Evolutionary conservation across 768 basidiomycete species (phyloP).

Genomic region (Kwoniella heveanensis): DNA sequence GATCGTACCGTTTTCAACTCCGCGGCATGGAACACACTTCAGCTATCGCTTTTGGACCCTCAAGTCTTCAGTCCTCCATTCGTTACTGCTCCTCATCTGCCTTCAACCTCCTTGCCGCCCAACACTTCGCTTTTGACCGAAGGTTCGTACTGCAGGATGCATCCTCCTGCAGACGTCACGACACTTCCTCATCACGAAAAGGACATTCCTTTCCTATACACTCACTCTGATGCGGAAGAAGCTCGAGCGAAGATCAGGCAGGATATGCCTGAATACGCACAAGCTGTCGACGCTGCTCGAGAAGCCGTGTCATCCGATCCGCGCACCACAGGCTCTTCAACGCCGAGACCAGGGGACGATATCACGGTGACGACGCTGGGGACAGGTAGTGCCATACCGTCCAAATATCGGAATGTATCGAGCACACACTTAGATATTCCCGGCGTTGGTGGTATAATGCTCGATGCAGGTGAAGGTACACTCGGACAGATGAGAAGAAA

Average conservation of each 20-base stretch:
- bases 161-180: constrained; percentile 29
- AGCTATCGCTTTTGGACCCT: constrained; percentile 70
- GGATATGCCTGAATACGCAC: constrained; percentile 55
- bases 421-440: constrained; percentile 78
- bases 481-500: constrained; percentile 82
- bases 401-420: constrained; percentile 79
- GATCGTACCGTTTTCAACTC: constrained; percentile 76
- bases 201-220: constrained; percentile 30
- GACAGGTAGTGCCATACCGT: constrained; percentile 83
- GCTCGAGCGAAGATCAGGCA: constrained; percentile 57
- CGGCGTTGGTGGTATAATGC: constrained; percentile 68
- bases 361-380: constrained; percentile 77
- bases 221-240: constrained; percentile 30
- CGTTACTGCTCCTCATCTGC: constrained; percentile 55
- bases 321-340: background rate
- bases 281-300: constrained; percentile 56
- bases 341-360: constrained; percentile 61
- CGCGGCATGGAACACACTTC: constrained; percentile 70
- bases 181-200: constrained; percentile 27
- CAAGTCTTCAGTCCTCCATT: constrained; percentile 73
- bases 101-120: constrained; percentile 60
- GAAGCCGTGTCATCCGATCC: constrained; percentile 39
- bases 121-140: constrained; percentile 59
- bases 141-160: constrained; percentile 38
- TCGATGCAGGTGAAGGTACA: constrained; percentile 90